Evolutionary conservation across 306 rosid genomes (phyloP), one percentile per base, ranked within the genome.

Genomic region (Cucurbita argyrosperma): DNA sequence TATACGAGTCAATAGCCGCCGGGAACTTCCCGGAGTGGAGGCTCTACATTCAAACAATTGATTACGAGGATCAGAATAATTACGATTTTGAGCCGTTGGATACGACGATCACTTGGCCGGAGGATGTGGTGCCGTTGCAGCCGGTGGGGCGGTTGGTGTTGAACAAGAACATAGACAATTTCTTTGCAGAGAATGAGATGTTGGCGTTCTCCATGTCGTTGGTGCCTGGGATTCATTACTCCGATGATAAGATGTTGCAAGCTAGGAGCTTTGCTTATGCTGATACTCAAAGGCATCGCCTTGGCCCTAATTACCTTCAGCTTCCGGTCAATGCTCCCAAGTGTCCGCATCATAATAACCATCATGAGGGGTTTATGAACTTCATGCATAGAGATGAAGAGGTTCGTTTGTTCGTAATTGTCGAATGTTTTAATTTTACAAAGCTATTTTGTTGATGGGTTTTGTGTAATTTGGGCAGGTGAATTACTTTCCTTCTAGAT

Each of bases 21-120:
- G 98, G 98, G 35, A 90, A 88, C 82, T 93, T 84, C 82, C 98
- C 98, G 5, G 98, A 93, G 82, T 93, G 98, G 98, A 89, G 84
- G 80, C 96, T 93, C 49, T 93, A 46, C 69, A 35, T 93, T 72
- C 98, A 93, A 80, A 93, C 89, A 2, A 88, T 93, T 5, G 96
- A 93, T 67, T 96, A 96, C 3, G 96, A 79, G 16, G 88, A 93
- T 14, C 96, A 93, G 76, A 92, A 89, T 80, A 83, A 74, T 50
- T 93, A 82, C 75, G 98, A 93, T 70, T 93, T 93, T 75, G 98
- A 93, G 71, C 98, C 98, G 7, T 84, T 93, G 52, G 98, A 93
- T 73, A 91, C 87, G 4, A 88, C 97, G 6, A 93, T 88, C 82
- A 83, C 85, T 14, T 93, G 98, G 98, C 97, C 96, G 0, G 98